Conservation (phyloP, 2,329 filamentous ascomycete species). For the Diaporthe citrichinensis region DNA sequence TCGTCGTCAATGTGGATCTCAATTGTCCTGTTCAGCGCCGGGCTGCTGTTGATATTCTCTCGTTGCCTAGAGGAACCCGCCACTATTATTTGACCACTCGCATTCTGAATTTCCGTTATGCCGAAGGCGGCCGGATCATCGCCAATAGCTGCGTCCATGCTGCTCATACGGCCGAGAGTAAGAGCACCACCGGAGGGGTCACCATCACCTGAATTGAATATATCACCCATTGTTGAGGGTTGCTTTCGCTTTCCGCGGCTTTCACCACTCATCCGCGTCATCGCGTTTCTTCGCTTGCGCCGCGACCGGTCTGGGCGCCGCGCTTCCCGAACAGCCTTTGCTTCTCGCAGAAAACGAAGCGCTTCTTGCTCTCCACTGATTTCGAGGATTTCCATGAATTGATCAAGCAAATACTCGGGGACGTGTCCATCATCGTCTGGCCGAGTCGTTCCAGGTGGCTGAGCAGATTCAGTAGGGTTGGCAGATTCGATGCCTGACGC, state of each 20-base stretch:
- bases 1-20: slow-evolving; percentile 30
- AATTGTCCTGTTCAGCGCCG: slow-evolving; percentile 17
- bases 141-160: neutral
- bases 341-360: neutral
- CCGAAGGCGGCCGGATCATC: slow-evolving; percentile 11
- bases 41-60: neutral
- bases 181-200: no score
- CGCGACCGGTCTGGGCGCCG: neutral
- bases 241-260: no score
- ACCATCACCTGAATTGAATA: no score
- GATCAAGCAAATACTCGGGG: slow-evolving; percentile 24
- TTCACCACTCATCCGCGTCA: no score
- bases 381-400: slow-evolving; percentile 1
- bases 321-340: neutral
- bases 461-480: neutral
- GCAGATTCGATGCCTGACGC: neutral
- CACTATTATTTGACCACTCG: neutral
- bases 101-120: slow-evolving; percentile 8
- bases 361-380: slow-evolving; percentile 3
- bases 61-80: neutral
- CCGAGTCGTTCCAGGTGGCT: neutral
- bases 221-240: no score
- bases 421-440: slow-evolving; percentile 9
- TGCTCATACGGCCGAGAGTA: no score
- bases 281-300: neutral